phyloP scores from a whole-genome alignment of 768 basidiomycete species.

The Russula foetens region DNA sequence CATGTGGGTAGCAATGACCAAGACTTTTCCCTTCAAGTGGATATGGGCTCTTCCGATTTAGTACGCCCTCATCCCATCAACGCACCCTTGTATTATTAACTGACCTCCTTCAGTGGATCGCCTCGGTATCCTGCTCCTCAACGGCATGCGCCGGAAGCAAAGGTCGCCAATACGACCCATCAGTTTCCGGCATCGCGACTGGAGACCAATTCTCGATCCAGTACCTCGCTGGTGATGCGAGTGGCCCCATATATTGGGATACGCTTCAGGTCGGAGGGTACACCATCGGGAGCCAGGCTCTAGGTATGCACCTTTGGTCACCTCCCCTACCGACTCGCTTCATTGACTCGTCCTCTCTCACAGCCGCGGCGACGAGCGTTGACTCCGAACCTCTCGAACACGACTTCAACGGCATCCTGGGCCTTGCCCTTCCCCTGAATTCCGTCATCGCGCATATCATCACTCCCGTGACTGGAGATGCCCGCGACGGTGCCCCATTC shows the following conservation, averaged over 20 bases:
- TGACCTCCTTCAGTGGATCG: conserved; percentile 54
- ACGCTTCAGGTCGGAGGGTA: conserved; percentile 55
- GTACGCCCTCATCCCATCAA: conserved; percentile 32
- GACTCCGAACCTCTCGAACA: conserved; percentile 47
- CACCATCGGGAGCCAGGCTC: conserved; percentile 52
- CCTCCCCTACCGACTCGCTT: not conserved
- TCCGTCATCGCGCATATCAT: conserved; percentile 53
- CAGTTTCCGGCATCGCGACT: conserved; percentile 34
- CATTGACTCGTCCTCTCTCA: not conserved
- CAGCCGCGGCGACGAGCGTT: conserved; percentile 55
- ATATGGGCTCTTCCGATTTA: conserved; percentile 77
- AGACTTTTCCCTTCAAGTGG: conserved; percentile 58
- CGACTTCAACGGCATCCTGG: conserved; percentile 59
- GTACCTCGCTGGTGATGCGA: conserved; percentile 53
- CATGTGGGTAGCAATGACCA: conserved; percentile 43
- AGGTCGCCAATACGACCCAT: conserved; percentile 50
- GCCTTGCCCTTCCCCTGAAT: conserved; percentile 66
- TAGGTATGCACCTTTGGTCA: conserved; percentile 38
- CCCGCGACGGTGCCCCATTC: conserved; percentile 58
- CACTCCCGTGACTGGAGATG: conserved; percentile 39
- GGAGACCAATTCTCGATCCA: conserved; percentile 38
- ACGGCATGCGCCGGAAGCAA: conserved; percentile 39
- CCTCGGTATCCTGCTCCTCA: conserved; percentile 55
- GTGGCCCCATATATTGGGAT: conserved; percentile 68
- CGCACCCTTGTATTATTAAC: not conserved